Conservation (phyloP, 1,284 basidiomycete species). For the Fomitopsis schrenkii region DNA sequence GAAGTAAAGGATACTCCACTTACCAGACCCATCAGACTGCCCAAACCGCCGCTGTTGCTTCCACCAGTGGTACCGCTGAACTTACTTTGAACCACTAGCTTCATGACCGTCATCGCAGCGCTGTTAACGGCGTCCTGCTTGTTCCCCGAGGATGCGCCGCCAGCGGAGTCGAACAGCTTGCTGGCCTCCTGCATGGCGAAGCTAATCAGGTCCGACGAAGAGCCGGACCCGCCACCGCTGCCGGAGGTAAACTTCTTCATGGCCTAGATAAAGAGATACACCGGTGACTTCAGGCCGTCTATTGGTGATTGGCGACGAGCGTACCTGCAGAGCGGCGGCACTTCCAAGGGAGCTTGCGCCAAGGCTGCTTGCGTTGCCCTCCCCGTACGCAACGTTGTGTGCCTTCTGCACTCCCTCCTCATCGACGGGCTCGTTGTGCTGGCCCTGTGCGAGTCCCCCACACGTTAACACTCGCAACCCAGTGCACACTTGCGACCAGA, state of each 20-base stretch:
- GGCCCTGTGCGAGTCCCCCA: conserved; percentile 28
- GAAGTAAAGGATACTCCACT: conserved; percentile 16
- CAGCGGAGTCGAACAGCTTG: conserved; percentile 68
- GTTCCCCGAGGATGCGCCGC: conserved; percentile 59
- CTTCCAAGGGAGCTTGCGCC: conserved; percentile 61
- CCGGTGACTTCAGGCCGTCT: not conserved
- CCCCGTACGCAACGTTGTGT: conserved; percentile 57
- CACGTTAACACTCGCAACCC: not conserved
- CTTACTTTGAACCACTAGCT: conserved; percentile 69
- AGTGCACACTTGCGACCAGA: not conserved
- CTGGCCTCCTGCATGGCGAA: conserved; percentile 80
- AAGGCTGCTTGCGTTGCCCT: conserved; percentile 46
- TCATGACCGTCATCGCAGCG: conserved; percentile 82
- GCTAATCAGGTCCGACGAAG: conserved; percentile 65
- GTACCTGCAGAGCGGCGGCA: conserved; percentile 74
- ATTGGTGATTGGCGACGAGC: conserved; percentile 2
- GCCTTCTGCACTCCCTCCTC: conserved; percentile 61
- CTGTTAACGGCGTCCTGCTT: conserved; percentile 83
- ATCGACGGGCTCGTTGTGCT: conserved; percentile 55
- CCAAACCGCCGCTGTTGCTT: conserved; percentile 60
- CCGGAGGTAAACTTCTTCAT: conserved; percentile 63
- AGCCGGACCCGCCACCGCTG: conserved; percentile 40
- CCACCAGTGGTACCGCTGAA: conserved; percentile 50
- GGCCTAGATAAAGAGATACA: conserved; percentile 31
- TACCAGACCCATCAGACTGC: conserved; percentile 53